Base-by-base conservation (phyloP, 2,329 filamentous ascomycete genomes). In the Westerdykella ornata region DNA sequence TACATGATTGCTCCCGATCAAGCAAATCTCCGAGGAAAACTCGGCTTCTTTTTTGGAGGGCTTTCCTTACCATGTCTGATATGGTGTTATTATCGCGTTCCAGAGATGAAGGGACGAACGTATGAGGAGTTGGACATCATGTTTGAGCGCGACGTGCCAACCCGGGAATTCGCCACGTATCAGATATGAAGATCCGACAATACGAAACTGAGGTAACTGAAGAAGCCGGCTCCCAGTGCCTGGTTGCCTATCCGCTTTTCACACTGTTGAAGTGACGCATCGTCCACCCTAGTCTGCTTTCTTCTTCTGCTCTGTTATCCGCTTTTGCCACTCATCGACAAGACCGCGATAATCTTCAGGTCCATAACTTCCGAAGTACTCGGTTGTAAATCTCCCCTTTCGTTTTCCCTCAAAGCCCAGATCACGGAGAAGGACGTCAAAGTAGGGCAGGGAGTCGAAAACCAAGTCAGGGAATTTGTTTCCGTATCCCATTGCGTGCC, bases 401-500 rank as follows among this genome's bases (percentile, higher is more conserved):
- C 43, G 44, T 41, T 51, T 50, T n/a, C 43, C 40, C 12, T 72
- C 66, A 41, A 88, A 61, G 0, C 78, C 82, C 42, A 89, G 53
- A 59, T 90, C 85, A 4, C 68, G 65, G 45, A 85, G 58, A 56
- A 90, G 60, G 54, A 82, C 54, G 61, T 89, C 85, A 14, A 87
- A 59, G 55, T 88, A 92, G 3, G 84, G 84, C 40, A 90, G 60
- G 0, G 76, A 76, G 60, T 92, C 86, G 55, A 90, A 89, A 14
- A 85, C 80, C 49, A 88, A 81, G 59, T 86, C 84, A 0, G 81
- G 81, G 43, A 75, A 71, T 55, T 71, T 73, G 30, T 68, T 70
- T 1, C 83, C 83, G 54, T 78, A 81, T 0, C 83, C 84, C 3
- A 69, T 73, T 1, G 82, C 78, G 52, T 84, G 85, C 18, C 85